Conservation (phyloP, 2,329 filamentous ascomycete species). For the Fusarium phyllophilum region DNA sequence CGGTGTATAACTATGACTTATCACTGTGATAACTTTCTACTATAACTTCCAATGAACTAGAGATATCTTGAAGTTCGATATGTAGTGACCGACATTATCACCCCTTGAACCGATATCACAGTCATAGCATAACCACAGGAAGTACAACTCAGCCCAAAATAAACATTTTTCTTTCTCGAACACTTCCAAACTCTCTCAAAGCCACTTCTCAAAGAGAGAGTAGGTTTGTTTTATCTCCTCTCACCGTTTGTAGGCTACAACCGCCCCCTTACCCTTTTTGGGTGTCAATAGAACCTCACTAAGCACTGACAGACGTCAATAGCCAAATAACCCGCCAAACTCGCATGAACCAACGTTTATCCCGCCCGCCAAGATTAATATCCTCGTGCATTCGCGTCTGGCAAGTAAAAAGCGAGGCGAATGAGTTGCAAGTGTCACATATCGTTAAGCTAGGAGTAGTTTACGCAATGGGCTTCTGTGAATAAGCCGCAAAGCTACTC, state of each 20-base stretch:
- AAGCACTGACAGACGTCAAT: slow-evolving; percentile 17
- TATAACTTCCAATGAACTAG: fast-evolving
- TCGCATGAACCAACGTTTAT: slow-evolving; percentile 1
- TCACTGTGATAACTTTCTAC: fast-evolving
- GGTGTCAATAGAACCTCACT: slow-evolving; percentile 44
- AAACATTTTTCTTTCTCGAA: neutral
- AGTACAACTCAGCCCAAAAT: neutral
- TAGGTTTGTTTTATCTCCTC: slow-evolving; percentile 6
- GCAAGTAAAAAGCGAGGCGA: slow-evolving; percentile 6
- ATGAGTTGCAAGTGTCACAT: neutral
- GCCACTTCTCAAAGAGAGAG: neutral
- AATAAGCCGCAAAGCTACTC: slow-evolving; percentile 21
- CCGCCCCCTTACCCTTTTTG: slow-evolving; percentile 34
- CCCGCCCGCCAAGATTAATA: neutral
- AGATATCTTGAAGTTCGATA: neutral
- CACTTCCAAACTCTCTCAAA: neutral
- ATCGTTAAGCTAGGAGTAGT: neutral
- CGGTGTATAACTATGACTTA: fast-evolving
- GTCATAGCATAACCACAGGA: neutral
- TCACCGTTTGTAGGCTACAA: slow-evolving; percentile 5
- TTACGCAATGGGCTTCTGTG: neutral
- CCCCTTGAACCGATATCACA: neutral
- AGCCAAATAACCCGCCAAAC: slow-evolving; percentile 3
- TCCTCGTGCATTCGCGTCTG: slow-evolving; percentile 12
- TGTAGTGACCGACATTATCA: neutral